Percentiles rank a stretch among this genome's conserved stretches.
These are phyloP conservation scores for Colletotrichum acutatum DNA, from an alignment of 2,329 filamentous ascomycete species.

Conservation along the genomic window DNA sequence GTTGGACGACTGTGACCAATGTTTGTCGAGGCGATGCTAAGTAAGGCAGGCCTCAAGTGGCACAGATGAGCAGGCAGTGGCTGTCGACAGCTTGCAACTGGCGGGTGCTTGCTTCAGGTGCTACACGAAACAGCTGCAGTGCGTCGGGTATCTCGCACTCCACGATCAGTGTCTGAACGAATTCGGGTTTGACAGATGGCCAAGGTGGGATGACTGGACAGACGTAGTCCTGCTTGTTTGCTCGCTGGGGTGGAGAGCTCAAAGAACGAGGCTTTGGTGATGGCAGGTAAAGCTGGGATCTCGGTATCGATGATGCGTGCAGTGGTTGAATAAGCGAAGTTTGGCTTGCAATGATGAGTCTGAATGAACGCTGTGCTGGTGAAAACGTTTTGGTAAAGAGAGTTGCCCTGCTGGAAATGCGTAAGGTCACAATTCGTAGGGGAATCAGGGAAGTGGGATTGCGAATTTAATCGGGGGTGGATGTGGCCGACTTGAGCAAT, in stretches of 20 bases:
- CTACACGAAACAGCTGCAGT: slow-evolving; percentile 23
- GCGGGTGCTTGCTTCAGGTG: slow-evolving; percentile 12
- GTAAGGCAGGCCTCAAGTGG: slow-evolving; percentile 19
- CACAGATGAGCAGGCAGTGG: slow-evolving; percentile 8
- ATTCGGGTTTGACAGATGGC: not conserved
- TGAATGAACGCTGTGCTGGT: not conserved
- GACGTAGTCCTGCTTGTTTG: not conserved
- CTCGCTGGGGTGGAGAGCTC: not conserved
- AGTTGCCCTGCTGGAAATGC: not conserved
- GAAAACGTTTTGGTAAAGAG: not conserved
- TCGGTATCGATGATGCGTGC: not conserved
- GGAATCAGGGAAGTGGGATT: slow-evolving; percentile 14
- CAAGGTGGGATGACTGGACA: not conserved
- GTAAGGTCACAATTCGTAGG: slow-evolving; percentile 12
- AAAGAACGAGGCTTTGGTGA: not conserved
- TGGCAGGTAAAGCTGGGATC: not conserved
- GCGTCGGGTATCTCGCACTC: slow-evolving; percentile 1
- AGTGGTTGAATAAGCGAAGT: not conserved
- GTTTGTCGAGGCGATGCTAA: slow-evolving; percentile 31
- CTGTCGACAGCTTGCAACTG: slow-evolving; percentile 14
- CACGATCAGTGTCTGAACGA: not conserved
- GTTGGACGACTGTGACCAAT: not conserved
- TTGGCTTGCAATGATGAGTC: not conserved
- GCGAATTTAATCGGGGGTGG: slow-evolving; percentile 18
- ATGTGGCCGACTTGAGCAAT: slow-evolving; percentile 26